These are phyloP conservation scores for Coniochaeta prunicola DNA, from an alignment of 2,329 filamentous ascomycete species.

Conservation along the genomic window DNA sequence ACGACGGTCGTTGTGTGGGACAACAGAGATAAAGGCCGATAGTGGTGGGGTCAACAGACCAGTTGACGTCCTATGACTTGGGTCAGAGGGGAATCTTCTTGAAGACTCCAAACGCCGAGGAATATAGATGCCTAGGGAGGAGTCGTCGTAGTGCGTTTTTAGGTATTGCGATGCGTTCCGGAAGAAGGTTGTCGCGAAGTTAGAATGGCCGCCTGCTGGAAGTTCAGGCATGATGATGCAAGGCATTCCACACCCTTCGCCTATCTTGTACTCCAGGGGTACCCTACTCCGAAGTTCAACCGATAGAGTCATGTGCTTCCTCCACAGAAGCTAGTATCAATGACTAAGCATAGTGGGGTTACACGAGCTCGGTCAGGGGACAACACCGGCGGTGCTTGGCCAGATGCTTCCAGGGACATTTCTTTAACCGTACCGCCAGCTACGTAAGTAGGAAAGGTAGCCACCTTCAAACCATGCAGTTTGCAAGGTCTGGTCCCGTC, in stretches of 20 bases:
- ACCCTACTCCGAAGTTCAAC: neutral
- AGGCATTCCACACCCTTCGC: slow-evolving; percentile 4
- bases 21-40: neutral
- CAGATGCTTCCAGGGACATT: no score
- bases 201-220: neutral
- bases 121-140: neutral
- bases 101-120: neutral
- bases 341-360: neutral
- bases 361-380: neutral
- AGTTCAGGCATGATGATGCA: slow-evolving; percentile 4
- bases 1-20: slow-evolving; percentile 1
- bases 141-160: neutral
- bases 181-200: neutral
- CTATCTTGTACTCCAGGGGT: neutral
- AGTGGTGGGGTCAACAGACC: slow-evolving; percentile 1
- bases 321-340: no score
- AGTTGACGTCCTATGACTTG: neutral
- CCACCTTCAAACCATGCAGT: no score
- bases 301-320: neutral
- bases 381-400: no score
- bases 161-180: neutral
- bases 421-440: no score
- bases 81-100: neutral
- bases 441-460: no score
- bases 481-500: neutral